Conservation (phyloP, 1,284 basidiomycete species). For the Naganishia sp. region DNA sequence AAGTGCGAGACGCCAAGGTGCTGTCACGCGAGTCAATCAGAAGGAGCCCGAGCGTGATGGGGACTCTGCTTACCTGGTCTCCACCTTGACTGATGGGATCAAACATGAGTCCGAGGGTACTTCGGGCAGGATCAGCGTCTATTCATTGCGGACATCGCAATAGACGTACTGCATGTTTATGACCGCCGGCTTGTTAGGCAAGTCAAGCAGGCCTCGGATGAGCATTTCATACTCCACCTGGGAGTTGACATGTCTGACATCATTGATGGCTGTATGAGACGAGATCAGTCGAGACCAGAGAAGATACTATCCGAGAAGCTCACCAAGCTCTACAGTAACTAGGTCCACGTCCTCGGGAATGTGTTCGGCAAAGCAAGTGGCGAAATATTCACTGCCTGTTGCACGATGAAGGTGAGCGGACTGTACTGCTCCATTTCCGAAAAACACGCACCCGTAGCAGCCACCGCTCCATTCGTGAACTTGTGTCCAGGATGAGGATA, state of each 20-base stretch:
- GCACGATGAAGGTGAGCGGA: background rate
- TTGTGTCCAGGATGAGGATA: constrained; percentile 43
- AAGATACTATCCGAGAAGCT: background rate
- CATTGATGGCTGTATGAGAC: constrained; percentile 41
- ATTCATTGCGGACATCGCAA: background rate
- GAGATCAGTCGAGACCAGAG: background rate
- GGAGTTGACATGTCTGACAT: constrained; percentile 34
- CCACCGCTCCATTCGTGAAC: constrained; percentile 47
- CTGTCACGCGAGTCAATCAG: background rate
- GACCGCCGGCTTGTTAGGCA: constrained; percentile 47
- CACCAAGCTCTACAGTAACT: constrained; percentile 47
- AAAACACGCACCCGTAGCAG: constrained; percentile 35
- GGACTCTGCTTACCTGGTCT: constrained; percentile 14
- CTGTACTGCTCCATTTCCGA: too few relatives aligned
- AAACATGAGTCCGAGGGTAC: constrained; percentile 24
- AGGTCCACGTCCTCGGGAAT: constrained; percentile 48
- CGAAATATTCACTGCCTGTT: constrained; percentile 47
- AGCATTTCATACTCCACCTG: constrained; percentile 48
- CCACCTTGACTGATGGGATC: constrained; percentile 24
- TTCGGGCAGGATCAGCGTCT: background rate
- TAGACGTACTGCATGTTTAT: constrained; percentile 49
- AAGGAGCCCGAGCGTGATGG: too few relatives aligned
- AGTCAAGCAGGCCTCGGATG: constrained; percentile 44
- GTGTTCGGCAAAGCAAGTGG: constrained; percentile 52
- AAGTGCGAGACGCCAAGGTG: constrained; percentile 24